These are phyloP conservation scores for Euphorbia peplus DNA, from an alignment of 345 rosid species.

Conservation along the genomic window DNA sequence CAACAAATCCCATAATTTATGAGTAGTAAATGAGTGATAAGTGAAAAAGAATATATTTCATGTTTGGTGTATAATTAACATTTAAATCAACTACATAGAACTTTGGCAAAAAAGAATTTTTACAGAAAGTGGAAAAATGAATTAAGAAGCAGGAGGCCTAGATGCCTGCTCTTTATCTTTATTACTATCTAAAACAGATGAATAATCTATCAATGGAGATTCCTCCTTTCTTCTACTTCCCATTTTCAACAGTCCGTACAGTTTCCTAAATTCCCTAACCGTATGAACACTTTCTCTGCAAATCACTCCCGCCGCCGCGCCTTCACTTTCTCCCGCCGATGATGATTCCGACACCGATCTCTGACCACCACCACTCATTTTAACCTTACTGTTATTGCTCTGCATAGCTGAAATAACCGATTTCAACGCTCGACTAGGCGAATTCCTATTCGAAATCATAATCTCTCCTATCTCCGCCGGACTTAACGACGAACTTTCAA, in stretches of 20 bases:
- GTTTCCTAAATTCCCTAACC: slow-evolving; percentile 20
- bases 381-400: background rate
- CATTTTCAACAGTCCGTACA: slow-evolving; percentile 24
- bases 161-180: slow-evolving; percentile 7
- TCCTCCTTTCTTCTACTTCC: slow-evolving; percentile 29
- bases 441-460: slow-evolving; percentile 28
- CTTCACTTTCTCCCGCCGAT: slow-evolving; percentile 1
- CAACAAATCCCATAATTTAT: too few relatives aligned
- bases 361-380: too few relatives aligned
- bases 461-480: slow-evolving; percentile 30
- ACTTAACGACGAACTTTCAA: slow-evolving; percentile 17
- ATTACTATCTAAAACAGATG: slow-evolving; percentile 3
- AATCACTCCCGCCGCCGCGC: background rate
- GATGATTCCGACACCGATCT: too few relatives aligned
- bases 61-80: too few relatives aligned
- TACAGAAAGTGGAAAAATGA: background rate
- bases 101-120: too few relatives aligned
- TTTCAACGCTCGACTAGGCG: slow-evolving; percentile 25
- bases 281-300: slow-evolving; percentile 26
- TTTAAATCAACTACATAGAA: too few relatives aligned
- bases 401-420: slow-evolving; percentile 24
- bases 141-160: background rate
- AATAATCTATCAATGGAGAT: background rate
- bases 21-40: too few relatives aligned
- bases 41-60: too few relatives aligned